Percentiles rank a stretch among this genome's conserved stretches.
Evolutionary conservation across 164 flowering plant genomes (phyloP).

Genomic region (Magnolia sinica): DNA sequence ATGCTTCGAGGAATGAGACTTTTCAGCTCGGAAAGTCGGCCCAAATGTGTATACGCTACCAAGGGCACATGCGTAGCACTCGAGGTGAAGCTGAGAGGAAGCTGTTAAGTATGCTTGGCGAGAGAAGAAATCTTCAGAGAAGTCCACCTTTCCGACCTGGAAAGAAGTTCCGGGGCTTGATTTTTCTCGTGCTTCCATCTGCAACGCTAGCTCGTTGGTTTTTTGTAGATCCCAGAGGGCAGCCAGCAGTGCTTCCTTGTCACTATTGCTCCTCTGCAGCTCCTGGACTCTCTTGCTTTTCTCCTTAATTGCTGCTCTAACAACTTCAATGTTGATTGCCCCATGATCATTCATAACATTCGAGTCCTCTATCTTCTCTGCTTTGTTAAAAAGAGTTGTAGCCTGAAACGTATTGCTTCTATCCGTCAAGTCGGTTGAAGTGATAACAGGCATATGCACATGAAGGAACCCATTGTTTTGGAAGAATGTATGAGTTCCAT

Average conservation of each 20-base stretch:
- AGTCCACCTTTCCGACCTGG: conserved; percentile 23
- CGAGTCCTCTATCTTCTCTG: conserved; percentile 25
- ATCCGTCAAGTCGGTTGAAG: conserved; percentile 57
- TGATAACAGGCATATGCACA: conserved; percentile 74
- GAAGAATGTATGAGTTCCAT: conserved; percentile 69
- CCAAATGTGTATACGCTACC: conserved; percentile 88
- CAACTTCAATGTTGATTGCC: conserved; percentile 41
- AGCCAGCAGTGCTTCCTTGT: conserved; percentile 62
- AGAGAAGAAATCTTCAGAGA: conserved; percentile 54
- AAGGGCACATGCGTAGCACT: conserved; percentile 83
- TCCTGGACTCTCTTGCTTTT: conserved; percentile 58
- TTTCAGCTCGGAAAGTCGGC: conserved; percentile 73
- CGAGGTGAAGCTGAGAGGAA: conserved; percentile 74
- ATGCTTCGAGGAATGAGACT: conserved; percentile 35
- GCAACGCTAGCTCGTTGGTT: conserved; percentile 51
- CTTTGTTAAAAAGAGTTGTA: conserved; percentile 37
- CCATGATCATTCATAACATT: conserved; percentile 16
- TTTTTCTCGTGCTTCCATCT: conserved; percentile 59
- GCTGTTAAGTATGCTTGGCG: conserved; percentile 46
- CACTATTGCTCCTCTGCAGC: conserved; percentile 73
- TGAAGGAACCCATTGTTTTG: conserved; percentile 62
- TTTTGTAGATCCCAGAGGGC: conserved; percentile 73
- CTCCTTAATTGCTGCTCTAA: conserved; percentile 60
- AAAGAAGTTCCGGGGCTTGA: conserved; percentile 15
- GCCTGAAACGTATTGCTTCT: conserved; percentile 53